Base-by-base conservation (phyloP, 192 early-diverging fungal genomes). In the Coemansia sp. region DNA sequence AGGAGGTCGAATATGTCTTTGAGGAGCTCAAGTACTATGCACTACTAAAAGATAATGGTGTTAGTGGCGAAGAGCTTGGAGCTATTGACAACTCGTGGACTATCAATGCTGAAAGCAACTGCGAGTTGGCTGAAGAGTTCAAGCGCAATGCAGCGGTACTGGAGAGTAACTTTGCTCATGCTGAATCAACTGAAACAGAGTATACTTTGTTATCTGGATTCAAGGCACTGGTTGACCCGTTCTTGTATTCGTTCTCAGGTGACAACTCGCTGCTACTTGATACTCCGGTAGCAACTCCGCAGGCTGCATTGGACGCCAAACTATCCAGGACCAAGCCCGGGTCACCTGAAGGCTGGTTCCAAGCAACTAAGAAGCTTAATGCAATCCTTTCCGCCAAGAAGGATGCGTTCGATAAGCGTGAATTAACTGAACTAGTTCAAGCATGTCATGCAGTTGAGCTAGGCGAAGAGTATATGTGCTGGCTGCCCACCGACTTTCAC, bases 351-450 rank as follows among this genome's bases (percentile, higher is more conserved):
- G 46, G 7, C 46, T 49, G 46, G 46, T n/a, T 21, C n/a, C 46
- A 7, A 1, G n/a, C 46, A 49, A 49, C 19, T 7, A 49, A 49
- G 17, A 4, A 49, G 2, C 17, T n/a, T 19, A 49, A 49, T 19
- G 19, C 16, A 17, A 17, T 17, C 16, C 4, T 19, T 17, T 49
- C 46, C 7, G 5, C 46, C 7, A n/a, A 8, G 4, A n/a, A 49
- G 6, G 3, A 7, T 6, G 46, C 46, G 17, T 49, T 49, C 7
- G 46, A 49, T 19, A 49, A 49, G 46, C 46, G 46, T 19, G 17
- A 21, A n/a, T 37, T 67, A 66, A 23, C 65, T 78, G n/a, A 26
- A 69, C 21, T 69, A 55, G 26, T 28, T 3, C 2, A 7, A 49
- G 42, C 42, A 16, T 44, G 42, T 9, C 4, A 16, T 44, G 42